Evolutionary conservation across 2,329 filamentous ascomycete species (phyloP).

Genomic region (Polychaeton citri): DNA sequence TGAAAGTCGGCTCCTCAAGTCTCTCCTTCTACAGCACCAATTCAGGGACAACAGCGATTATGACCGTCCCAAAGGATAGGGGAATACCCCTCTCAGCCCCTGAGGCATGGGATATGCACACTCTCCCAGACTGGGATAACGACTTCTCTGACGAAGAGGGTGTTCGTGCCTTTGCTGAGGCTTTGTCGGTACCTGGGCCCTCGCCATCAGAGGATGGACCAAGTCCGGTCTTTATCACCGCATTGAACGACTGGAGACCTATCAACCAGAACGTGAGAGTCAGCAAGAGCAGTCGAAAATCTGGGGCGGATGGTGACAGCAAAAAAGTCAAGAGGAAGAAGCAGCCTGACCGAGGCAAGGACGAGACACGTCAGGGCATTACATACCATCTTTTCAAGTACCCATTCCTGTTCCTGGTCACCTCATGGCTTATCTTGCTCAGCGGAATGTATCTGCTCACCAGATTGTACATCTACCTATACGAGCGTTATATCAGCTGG

Average conservation of each 20-base stretch:
- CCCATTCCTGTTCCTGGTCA: slow-evolving; percentile 70
- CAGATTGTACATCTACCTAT: slow-evolving; percentile 77
- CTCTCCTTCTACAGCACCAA: no score
- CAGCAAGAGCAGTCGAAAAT: slow-evolving; percentile 19
- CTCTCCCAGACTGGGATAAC: slow-evolving; percentile 64
- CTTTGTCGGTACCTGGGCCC: slow-evolving; percentile 66
- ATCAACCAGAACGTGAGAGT: slow-evolving; percentile 57
- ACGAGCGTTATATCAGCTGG: slow-evolving; percentile 88
- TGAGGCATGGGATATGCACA: slow-evolving; percentile 51
- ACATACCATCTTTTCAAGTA: slow-evolving; percentile 83
- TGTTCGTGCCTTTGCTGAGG: slow-evolving; percentile 64
- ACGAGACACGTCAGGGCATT: slow-evolving; percentile 90
- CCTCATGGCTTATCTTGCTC: slow-evolving; percentile 66
- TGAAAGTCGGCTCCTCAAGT: no score
- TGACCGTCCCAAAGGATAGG: not conserved
- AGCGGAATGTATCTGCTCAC: slow-evolving; percentile 65
- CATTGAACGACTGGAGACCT: slow-evolving; percentile 91
- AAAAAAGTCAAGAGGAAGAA: slow-evolving; percentile 25
- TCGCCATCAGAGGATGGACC: slow-evolving; percentile 49
- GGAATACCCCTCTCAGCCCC: slow-evolving; percentile 42
- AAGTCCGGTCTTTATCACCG: slow-evolving; percentile 55
- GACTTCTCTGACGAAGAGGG: slow-evolving; percentile 65
- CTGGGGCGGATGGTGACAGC: slow-evolving; percentile 9
- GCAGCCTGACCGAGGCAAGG: slow-evolving; percentile 43
- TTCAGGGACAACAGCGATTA: no score